These are phyloP conservation scores for Nitzschia inconspicua DNA, from an alignment of 108 stramenopile species.

Conservation along the genomic window DNA sequence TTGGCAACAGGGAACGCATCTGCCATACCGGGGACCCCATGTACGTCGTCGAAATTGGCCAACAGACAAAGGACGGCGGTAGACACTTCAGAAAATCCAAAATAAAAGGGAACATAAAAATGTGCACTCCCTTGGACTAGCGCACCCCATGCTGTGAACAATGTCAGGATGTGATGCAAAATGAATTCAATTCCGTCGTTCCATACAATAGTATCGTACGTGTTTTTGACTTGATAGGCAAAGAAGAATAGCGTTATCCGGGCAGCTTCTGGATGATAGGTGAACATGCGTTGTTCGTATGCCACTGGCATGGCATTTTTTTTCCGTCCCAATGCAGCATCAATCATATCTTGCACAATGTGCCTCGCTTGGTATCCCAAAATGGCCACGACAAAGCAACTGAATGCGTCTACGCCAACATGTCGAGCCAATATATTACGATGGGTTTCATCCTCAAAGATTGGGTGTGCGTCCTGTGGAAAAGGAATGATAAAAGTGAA, in stretches of 20 bases:
- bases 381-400: constrained; percentile 44
- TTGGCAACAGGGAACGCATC: constrained; percentile 72
- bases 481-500: not conserved
- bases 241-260: constrained; percentile 60
- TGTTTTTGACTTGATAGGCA: constrained; percentile 82
- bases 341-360: constrained; percentile 30
- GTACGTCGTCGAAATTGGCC: constrained; percentile 80
- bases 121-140: constrained; percentile 60
- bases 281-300: constrained; percentile 53
- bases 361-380: constrained; percentile 47
- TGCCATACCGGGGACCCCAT: constrained; percentile 71
- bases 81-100: constrained; percentile 77
- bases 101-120: constrained; percentile 75
- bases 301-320: constrained; percentile 29
- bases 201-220: constrained; percentile 79
- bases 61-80: constrained; percentile 74
- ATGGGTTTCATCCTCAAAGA: constrained; percentile 52
- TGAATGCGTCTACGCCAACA: constrained; percentile 61
- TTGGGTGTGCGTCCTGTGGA: constrained; percentile 45
- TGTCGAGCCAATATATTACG: constrained; percentile 79
- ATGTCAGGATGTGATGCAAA: constrained; percentile 69
- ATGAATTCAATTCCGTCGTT: constrained; percentile 79
- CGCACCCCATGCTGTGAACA: constrained; percentile 67
- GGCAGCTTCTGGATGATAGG: constrained; percentile 55
- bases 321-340: constrained; percentile 16